phyloP scores from a whole-genome alignment of 345 rosid genomes.

The Gossypium anomalum region DNA sequence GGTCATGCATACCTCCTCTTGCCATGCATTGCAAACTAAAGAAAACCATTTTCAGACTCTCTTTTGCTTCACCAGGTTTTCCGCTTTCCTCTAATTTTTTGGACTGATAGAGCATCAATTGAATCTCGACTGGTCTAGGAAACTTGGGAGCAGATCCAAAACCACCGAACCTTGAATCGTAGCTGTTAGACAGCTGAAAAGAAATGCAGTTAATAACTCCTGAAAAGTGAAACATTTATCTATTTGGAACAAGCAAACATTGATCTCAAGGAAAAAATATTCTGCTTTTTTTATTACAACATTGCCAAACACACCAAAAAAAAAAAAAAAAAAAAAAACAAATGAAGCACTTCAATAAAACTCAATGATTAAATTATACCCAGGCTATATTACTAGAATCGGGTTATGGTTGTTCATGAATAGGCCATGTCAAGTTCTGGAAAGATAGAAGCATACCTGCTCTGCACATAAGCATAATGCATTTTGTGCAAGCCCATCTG shows the following conservation, averaged over 20 bases:
- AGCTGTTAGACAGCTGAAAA: constrained; percentile 67
- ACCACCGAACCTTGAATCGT: constrained; percentile 70
- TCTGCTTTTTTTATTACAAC: not conserved
- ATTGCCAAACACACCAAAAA: not conserved
- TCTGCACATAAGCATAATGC: constrained; percentile 68
- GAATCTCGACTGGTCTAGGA: constrained; percentile 94
- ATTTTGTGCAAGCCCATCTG: constrained; percentile 52
- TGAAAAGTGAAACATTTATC: not conserved
- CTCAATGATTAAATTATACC: constrained; percentile 4
- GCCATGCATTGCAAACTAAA: constrained; percentile 87
- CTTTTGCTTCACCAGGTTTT: constrained; percentile 44
- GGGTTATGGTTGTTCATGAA: not conserved
- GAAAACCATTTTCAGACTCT: constrained; percentile 50
- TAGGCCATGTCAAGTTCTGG: not conserved
- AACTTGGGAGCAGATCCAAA: constrained; percentile 97
- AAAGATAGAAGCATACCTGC: constrained; percentile 46
- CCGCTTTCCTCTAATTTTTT: constrained; percentile 62
- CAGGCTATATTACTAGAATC: not conserved
- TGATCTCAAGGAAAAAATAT: not conserved
- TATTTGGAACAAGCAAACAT: not conserved
- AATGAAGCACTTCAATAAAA: not conserved
- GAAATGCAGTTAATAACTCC: constrained; percentile 2
- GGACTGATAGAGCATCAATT: constrained; percentile 73
- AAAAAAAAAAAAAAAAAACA: not conserved
- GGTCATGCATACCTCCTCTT: constrained; percentile 94